Evolutionary conservation across 495 filamentous ascomycete genomes (phyloP).

Genomic region (Penicillium roqueforti): DNA sequence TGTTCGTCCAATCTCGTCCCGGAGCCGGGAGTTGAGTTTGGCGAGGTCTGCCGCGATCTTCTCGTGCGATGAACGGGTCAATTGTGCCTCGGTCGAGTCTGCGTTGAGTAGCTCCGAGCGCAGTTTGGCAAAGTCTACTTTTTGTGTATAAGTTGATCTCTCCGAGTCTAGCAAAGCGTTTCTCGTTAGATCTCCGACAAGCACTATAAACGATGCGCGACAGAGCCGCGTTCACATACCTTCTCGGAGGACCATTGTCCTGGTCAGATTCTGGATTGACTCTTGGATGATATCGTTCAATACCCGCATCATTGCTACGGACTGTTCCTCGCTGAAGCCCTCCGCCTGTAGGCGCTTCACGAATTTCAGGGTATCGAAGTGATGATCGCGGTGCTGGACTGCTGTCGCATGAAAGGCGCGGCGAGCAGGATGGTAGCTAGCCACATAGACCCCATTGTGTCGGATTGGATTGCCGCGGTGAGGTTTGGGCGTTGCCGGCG

Average conservation of each 20-base stretch:
- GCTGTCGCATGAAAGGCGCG: slow-evolving; percentile 67
- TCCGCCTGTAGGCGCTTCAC: slow-evolving; percentile 85
- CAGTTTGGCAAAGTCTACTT: slow-evolving; percentile 98
- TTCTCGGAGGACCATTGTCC: slow-evolving; percentile 98
- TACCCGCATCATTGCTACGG: slow-evolving; percentile 95
- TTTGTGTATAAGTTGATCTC: slow-evolving; percentile 87
- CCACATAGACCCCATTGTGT: slow-evolving; percentile 48
- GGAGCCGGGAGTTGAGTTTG: slow-evolving; percentile 79
- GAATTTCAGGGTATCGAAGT: slow-evolving; percentile 98
- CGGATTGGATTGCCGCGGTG: slow-evolving; percentile 32
- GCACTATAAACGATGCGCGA: not conserved
- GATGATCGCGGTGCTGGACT: slow-evolving; percentile 66
- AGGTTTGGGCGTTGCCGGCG: slow-evolving; percentile 14
- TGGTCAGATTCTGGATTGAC: slow-evolving; percentile 95
- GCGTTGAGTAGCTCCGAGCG: slow-evolving; percentile 87
- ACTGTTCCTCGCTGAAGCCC: slow-evolving; percentile 93
- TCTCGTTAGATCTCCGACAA: not conserved
- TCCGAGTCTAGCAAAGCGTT: slow-evolving; percentile 42
- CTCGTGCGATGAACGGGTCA: slow-evolving; percentile 87
- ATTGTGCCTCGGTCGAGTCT: slow-evolving; percentile 83
- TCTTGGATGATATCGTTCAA: slow-evolving; percentile 97
- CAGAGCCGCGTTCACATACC: slow-evolving; percentile 35
- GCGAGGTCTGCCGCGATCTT: slow-evolving; percentile 89
- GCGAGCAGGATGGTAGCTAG: slow-evolving; percentile 39
- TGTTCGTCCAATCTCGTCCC: slow-evolving; percentile 91